Evolutionary conservation across 2,329 filamentous ascomycete species (phyloP).

Genomic region (Cordyceps fumosorosea): DNA sequence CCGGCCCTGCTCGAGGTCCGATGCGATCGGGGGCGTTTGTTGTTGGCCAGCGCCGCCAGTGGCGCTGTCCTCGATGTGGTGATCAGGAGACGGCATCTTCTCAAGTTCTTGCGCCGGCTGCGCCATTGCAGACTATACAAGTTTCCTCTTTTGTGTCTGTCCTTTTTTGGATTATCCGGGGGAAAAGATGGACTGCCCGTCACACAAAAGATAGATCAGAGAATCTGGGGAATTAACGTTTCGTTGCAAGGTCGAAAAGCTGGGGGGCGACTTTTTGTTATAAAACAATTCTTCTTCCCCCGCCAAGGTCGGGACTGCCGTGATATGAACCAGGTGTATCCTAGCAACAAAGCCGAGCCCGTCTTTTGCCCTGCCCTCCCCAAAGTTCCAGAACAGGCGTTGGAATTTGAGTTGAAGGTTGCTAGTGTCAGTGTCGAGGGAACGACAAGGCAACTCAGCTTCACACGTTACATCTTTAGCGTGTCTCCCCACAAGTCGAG

Average conservation of each 20-base stretch:
- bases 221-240: slow-evolving; percentile 6
- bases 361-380: not conserved
- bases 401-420: not conserved
- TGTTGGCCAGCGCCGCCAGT: not conserved
- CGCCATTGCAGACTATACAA: slow-evolving; percentile 13
- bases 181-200: not conserved
- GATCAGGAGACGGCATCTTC: slow-evolving; percentile 15
- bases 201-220: not conserved
- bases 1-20: slow-evolving; percentile 8
- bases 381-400: not conserved
- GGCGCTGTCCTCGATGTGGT: slow-evolving; percentile 9
- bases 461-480: slow-evolving; percentile 14
- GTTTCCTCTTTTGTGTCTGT: too few relatives aligned
- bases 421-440: not conserved
- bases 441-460: not conserved
- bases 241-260: not conserved
- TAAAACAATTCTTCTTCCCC: not conserved
- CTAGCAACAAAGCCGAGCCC: not conserved
- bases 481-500: slow-evolving; percentile 1
- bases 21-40: not conserved
- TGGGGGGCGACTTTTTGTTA: not conserved
- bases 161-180: not conserved
- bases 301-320: not conserved
- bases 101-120: slow-evolving; percentile 23
- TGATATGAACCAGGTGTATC: not conserved